Conservation (phyloP, 495 filamentous ascomycete species). For the Lepidopterella palustris region DNA sequence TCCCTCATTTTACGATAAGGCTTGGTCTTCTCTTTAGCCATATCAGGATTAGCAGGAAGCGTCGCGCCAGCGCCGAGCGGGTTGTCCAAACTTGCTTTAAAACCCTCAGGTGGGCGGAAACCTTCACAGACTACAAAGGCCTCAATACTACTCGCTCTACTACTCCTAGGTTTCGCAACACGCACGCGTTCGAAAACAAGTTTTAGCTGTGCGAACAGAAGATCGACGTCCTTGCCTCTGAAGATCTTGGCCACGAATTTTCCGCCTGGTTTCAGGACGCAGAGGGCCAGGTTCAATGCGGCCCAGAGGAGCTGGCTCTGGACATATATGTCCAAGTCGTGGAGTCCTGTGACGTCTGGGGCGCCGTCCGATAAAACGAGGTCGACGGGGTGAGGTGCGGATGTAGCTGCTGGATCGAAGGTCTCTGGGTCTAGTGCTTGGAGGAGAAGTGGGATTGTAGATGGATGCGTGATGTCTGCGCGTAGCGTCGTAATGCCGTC, state of each 20-base stretch:
- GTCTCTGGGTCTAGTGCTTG: constrained; percentile 74
- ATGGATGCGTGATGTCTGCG: constrained; percentile 95
- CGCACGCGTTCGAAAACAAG: constrained; percentile 81
- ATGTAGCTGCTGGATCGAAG: constrained; percentile 47
- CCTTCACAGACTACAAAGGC: constrained; percentile 94
- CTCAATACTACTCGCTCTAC: constrained; percentile 88
- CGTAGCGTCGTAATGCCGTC: constrained; percentile 85
- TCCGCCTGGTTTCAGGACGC: constrained; percentile 84
- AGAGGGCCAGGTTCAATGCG: constrained; percentile 84
- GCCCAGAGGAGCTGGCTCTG: constrained; percentile 92
- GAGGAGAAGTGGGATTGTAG: constrained; percentile 81
- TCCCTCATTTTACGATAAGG: constrained; percentile 25
- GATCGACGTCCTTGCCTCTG: constrained; percentile 82
- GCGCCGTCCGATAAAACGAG: constrained; percentile 92
- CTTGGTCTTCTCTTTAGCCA: constrained; percentile 35
- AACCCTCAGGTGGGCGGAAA: constrained; percentile 55
- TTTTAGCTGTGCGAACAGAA: constrained; percentile 86
- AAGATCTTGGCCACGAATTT: constrained; percentile 99
- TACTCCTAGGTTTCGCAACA: constrained; percentile 88
- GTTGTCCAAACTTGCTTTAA: constrained; percentile 60
- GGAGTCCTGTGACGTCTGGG: constrained; percentile 91
- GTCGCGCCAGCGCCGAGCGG: constrained; percentile 55
- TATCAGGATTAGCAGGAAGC: constrained; percentile 28
- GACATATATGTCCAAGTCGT: constrained; percentile 96
- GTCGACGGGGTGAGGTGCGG: constrained; percentile 66